These are phyloP conservation scores for Sporisorium reilianum DNA, from an alignment of 1,284 basidiomycete species.

Conservation along the genomic window DNA sequence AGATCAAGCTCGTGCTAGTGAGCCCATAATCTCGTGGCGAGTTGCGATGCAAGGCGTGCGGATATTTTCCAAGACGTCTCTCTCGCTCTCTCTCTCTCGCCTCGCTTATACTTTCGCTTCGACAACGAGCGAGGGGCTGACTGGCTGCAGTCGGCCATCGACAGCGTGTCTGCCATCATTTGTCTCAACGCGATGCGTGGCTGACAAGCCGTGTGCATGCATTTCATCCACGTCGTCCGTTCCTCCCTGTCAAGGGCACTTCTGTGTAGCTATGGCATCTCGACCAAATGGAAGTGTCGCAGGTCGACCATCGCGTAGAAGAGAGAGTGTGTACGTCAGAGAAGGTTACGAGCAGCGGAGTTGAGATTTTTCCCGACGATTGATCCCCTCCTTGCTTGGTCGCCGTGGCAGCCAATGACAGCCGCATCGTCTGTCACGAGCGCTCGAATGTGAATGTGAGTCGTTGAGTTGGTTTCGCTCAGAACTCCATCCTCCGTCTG, in stretches of 20 bases:
- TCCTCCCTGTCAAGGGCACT: too few relatives aligned
- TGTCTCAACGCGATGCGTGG: background rate
- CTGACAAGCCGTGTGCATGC: conserved; percentile 30
- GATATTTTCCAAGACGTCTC: background rate
- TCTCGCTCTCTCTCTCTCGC: conserved; percentile 15
- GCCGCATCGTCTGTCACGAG: background rate
- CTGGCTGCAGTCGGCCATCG: conserved; percentile 27
- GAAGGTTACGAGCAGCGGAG: background rate
- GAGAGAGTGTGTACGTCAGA: background rate
- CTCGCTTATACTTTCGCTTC: conserved; percentile 24
- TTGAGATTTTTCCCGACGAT: background rate
- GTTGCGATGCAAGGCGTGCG: background rate
- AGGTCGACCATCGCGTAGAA: background rate
- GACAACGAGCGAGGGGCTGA: conserved; percentile 4
- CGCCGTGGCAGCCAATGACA: background rate
- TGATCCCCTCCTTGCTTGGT: background rate
- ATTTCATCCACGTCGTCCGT: background rate
- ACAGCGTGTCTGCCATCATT: background rate
- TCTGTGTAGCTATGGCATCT: background rate
- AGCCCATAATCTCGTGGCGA: background rate
- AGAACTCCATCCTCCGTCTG: too few relatives aligned
- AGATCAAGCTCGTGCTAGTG: background rate
- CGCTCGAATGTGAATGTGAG: background rate
- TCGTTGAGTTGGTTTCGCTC: conserved; percentile 1
- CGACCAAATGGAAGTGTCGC: background rate